phyloP scores from a whole-genome alignment of 2,329 filamentous ascomycete genomes.

The Rutstroemia sp. region DNA sequence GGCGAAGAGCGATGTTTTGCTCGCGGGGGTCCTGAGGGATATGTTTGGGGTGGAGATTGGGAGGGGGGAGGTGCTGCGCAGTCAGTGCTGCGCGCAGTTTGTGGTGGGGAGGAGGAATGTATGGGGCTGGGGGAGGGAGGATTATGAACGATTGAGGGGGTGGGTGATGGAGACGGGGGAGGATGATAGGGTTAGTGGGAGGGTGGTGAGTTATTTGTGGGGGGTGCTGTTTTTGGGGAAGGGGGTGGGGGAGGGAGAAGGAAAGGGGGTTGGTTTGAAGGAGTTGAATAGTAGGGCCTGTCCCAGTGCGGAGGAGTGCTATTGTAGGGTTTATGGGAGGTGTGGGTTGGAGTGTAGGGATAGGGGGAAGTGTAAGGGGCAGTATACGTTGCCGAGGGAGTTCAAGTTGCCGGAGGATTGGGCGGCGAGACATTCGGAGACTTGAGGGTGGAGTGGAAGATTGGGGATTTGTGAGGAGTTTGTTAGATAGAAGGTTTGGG shows the following conservation, averaged over 20 bases:
- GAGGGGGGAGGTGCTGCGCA: slow-evolving; percentile 36
- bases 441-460: neutral
- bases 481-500: too few species aligned
- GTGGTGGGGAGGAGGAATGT: slow-evolving; percentile 41
- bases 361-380: slow-evolving; percentile 16
- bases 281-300: slow-evolving; percentile 18
- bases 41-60: slow-evolving; percentile 35
- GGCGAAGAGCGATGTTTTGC: slow-evolving; percentile 32
- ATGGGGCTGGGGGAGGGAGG: slow-evolving; percentile 39
- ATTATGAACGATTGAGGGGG: slow-evolving; percentile 45
- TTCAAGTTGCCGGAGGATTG: slow-evolving; percentile 15
- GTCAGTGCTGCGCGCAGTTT: slow-evolving; percentile 51
- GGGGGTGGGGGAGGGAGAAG: slow-evolving; percentile 4
- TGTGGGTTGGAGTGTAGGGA: slow-evolving; percentile 18
- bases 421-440: neutral
- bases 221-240: slow-evolving; percentile 38
- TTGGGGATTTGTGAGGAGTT: neutral
- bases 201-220: slow-evolving; percentile 43
- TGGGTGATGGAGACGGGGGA: slow-evolving; percentile 41
- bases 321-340: slow-evolving; percentile 22
- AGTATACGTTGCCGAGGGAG: slow-evolving; percentile 18
- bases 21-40: slow-evolving; percentile 30
- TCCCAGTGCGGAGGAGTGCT: slow-evolving; percentile 19
- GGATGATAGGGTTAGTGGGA: slow-evolving; percentile 37
- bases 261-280: slow-evolving; percentile 1